Evolutionary conservation across 140 eudicot genomes (phyloP), one percentile per base, ranked within the genome.

Genomic region (Flaveria floridana): DNA sequence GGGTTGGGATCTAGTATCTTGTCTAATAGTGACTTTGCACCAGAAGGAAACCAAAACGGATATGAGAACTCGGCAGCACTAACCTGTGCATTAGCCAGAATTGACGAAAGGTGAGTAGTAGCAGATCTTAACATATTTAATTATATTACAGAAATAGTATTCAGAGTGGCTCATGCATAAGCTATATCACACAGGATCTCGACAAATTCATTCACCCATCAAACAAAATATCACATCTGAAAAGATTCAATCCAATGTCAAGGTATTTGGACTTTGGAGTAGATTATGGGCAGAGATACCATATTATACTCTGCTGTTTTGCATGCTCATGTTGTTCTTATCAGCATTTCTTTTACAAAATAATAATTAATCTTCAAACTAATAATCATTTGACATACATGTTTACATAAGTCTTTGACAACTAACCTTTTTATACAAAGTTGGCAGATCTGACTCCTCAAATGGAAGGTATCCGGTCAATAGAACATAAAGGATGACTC

Each of bases 1-100:
- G 99, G 99, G 85, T 95, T 95, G 58, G 96, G 99, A 83, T 91
- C 97, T 70, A 95, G 91, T 81, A 95, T 82, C 76, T 75, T 95
- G 65, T 83, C 88, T 81, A 95, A 72, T 86, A 95, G 79, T 50
- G 92, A 85, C 71, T 80, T 89, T 44, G 90, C 96, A 79, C 83
- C 90, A 28, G 91, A 82, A 69, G 99, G 86, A 80, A 95, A 88
- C 97, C 97, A 95, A 63, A 72, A 81, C 13, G 99, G 99, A 80
- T 90, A 95, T 15, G 89, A 84, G 80, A 95, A 95, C n/a, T 91
- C 89, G 6, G 97, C 99, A 76, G 86, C 85, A 79, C 59, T 87
- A 23, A 95, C 89, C 99, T 95, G 84, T 68, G 73, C 37, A 79
- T 55, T 48, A 72, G 41, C 23, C 48, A 78, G 63, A 72, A 81